Evolutionary conservation across 805 yeast genomes (phyloP).

Genomic region (Kazachstania viticola): DNA sequence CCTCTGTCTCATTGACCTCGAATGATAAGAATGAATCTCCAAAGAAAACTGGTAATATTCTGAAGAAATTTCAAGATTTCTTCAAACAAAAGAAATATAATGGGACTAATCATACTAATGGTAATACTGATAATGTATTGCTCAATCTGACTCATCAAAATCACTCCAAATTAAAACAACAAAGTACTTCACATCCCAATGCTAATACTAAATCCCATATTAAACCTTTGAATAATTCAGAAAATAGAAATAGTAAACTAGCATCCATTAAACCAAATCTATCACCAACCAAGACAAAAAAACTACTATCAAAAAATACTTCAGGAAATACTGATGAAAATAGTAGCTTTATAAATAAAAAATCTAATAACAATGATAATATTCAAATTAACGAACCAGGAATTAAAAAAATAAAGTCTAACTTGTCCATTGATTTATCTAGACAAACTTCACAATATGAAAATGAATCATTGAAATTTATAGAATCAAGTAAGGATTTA

Average conservation of each 20-base stretch:
- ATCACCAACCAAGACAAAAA: neutral
- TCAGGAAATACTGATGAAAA: neutral
- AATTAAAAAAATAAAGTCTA: neutral
- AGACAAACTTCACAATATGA: too few species aligned
- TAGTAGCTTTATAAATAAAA: too few species aligned
- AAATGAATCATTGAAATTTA: too few species aligned
- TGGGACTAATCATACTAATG: neutral
- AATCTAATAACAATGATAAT: too few species aligned
- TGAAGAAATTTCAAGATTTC: too few species aligned
- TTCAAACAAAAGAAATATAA: conserved; percentile 17
- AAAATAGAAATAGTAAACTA: neutral
- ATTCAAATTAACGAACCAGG: neutral
- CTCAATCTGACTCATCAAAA: too few species aligned
- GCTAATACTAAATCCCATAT: neutral
- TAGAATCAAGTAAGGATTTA: too few species aligned
- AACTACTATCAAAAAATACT: too few species aligned
- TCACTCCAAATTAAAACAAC: neutral
- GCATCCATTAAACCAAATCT: neutral
- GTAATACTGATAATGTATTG: neutral
- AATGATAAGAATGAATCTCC: too few species aligned
- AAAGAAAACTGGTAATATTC: too few species aligned
- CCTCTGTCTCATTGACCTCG: too few species aligned
- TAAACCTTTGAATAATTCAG: neutral
- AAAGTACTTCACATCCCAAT: neutral
- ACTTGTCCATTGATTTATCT: neutral